These are phyloP conservation scores for Mallotus japonicus DNA, from an alignment of 441 rosid species.

Conservation along the genomic window DNA sequence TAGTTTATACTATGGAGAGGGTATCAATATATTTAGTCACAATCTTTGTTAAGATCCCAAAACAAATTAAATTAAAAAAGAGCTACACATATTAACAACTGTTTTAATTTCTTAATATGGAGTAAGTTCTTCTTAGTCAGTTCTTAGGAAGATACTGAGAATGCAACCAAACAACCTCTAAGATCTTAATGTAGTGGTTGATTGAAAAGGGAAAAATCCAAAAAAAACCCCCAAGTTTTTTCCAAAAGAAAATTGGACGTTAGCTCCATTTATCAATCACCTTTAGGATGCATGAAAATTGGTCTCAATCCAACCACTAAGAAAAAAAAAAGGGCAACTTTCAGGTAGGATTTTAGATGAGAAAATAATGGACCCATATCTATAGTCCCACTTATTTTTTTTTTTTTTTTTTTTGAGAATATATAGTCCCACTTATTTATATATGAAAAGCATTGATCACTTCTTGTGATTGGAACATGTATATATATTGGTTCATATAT, in stretches of 20 bases:
- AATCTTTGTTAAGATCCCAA: too few relatives aligned
- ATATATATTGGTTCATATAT: not conserved
- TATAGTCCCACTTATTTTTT: not conserved
- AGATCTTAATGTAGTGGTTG: slow-evolving; percentile 7
- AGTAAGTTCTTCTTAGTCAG: not conserved
- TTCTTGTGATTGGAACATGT: slow-evolving; percentile 18
- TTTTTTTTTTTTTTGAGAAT: too few relatives aligned
- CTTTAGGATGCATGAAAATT: slow-evolving; percentile 22
- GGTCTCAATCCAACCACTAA: slow-evolving; percentile 19
- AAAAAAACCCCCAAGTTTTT: not conserved
- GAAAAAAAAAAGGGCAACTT: slow-evolving; percentile 14
- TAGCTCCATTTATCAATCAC: slow-evolving; percentile 9
- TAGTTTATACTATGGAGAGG: too few relatives aligned
- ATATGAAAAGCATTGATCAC: slow-evolving; percentile 1
- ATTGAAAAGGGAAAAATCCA: not conserved
- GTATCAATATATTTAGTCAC: too few relatives aligned
- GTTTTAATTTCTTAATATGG: not conserved
- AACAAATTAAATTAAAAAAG: too few relatives aligned
- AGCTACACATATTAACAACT: too few relatives aligned
- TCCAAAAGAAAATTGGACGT: slow-evolving; percentile 6
- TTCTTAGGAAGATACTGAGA: not conserved
- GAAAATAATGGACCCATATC: slow-evolving; percentile 13
- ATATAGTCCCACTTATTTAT: not conserved
- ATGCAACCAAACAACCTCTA: not conserved
- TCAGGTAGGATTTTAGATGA: not conserved